Evolutionary conservation across 1,284 basidiomycete genomes (phyloP), one percentile per base, ranked within the genome.

Genomic region (Athelia sp.): DNA sequence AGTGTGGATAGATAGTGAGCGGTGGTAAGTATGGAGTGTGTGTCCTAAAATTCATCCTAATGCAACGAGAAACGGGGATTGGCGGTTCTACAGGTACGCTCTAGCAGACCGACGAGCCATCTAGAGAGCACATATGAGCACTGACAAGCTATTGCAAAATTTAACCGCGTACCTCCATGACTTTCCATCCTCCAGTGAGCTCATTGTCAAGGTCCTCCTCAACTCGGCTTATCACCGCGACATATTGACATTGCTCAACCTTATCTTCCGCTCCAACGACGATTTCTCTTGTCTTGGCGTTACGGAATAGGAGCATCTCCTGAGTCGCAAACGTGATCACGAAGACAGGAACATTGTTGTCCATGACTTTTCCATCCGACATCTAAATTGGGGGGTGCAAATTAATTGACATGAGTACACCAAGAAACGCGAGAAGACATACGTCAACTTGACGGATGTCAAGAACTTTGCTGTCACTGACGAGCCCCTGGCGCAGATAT

Each of bases 171-270:
- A 94, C 90, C 83, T 98, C 95, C 36, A 98, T 80, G 49, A 99
- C 82, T 71, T 98, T 98, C 97, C 97, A 99, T 10, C 97, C 97
- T 45, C 93, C 93, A 0, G 97, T 99, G 47, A 98, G 75, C 68
- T 96, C 90, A 61, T 98, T 90, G 42, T 85, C 84, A 48, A 96
- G 71, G 62, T 96, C 91, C 57, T 86, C 86, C 64, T 92, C 87
- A 38, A 92, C 69, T 40, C 95, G 79, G 4, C 94, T 98, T 53
- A 99, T 69, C 2, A 95, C 95, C 48, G 93, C 91, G 18, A 90
- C 91, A 66, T 99, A 99, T 31, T 84, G 84, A 62, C 93, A 97
- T 61, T 94, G 87, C 67, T 98, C 93, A 24, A 98, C 94, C 56
- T 84, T 81, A 61, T 93, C 79, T 62, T 95, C 91, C 9, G 87